A percentile compares a stretch with the other conserved stretches of the same genome.
phyloP scores from a whole-genome alignment of 768 basidiomycete genomes.

The Austroboletus eburneus region DNA sequence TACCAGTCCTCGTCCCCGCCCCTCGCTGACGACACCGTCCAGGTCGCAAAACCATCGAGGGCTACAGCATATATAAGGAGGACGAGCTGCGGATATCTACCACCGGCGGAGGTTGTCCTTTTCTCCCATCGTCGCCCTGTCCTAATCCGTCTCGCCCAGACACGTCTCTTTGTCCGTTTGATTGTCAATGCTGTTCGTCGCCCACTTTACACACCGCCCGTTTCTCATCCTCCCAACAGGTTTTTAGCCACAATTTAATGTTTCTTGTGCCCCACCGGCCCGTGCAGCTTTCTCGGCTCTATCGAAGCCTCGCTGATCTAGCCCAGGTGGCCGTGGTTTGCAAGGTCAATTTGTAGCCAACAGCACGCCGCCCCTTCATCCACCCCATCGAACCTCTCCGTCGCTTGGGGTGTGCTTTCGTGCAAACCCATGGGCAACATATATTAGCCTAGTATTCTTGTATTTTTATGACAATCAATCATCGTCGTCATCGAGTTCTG shows the following conservation, averaged over 20 bases:
- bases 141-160: conserved; percentile 42
- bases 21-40: conserved; percentile 13
- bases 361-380: conserved; percentile 27
- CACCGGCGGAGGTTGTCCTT: conserved; percentile 55
- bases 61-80: conserved; percentile 76
- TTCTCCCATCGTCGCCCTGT: conserved; percentile 10
- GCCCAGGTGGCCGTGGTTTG: conserved; percentile 38
- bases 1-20: conserved; percentile 14
- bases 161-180: conserved; percentile 82
- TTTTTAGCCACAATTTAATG: conserved; percentile 16
- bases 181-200: conserved; percentile 80
- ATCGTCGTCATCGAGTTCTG: conserved; percentile 50
- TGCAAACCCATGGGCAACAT: conserved; percentile 20
- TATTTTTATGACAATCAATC: conserved; percentile 21
- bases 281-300: conserved; percentile 39
- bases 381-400: conserved; percentile 20
- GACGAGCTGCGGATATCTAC: conserved; percentile 70
- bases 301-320: conserved; percentile 50
- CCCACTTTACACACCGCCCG: neutral
- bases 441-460: neutral
- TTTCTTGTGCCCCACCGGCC: no score
- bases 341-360: conserved; percentile 66
- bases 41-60: conserved; percentile 81
- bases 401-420: conserved; percentile 19
- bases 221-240: conserved; percentile 13